Evolutionary conservation across 2,329 filamentous ascomycete species (phyloP).

Genomic region (Colletotrichum sidae): DNA sequence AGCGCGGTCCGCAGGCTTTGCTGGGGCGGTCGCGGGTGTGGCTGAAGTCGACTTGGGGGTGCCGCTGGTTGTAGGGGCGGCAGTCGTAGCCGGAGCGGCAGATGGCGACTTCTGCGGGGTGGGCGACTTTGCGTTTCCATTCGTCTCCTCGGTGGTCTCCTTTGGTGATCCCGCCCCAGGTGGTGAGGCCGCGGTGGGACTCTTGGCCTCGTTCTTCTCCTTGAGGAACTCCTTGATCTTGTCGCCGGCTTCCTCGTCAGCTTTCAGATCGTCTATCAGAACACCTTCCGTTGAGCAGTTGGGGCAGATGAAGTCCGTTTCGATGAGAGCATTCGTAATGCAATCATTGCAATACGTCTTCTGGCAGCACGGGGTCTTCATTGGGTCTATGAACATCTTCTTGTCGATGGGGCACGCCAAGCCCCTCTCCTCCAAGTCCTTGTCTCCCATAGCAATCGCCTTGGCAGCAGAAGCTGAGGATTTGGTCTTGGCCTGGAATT

Average conservation of each 20-base stretch:
- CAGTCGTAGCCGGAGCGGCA: constrained; percentile 33
- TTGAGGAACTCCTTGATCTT: constrained; percentile 82
- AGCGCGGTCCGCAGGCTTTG: constrained; percentile 39
- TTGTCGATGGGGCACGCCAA: constrained; percentile 97
- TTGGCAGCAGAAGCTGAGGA: constrained; percentile 86
- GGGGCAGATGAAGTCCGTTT: constrained; percentile 97
- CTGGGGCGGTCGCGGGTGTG: constrained; percentile 41
- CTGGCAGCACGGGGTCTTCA: constrained; percentile 98
- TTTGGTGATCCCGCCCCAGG: constrained; percentile 45
- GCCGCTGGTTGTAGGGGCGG: constrained; percentile 39
- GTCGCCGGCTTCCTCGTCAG: constrained; percentile 81
- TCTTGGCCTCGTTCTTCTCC: constrained; percentile 67
- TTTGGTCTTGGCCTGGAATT: constrained; percentile 95
- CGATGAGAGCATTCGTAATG: constrained; percentile 98
- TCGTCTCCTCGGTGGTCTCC: constrained; percentile 29
- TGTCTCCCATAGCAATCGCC: constrained; percentile 79
- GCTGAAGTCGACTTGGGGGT: constrained; percentile 43
- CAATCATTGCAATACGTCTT: constrained; percentile 99
- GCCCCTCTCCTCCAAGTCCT: constrained; percentile 88
- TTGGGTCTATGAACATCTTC: constrained; percentile 97
- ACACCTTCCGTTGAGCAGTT: constrained; percentile 91
- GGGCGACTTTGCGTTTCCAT: constrained; percentile 41
- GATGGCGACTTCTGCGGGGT: constrained; percentile 46
- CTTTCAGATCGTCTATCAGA: constrained; percentile 88
- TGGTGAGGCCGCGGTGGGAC: constrained; percentile 52